A percentile compares a stretch with the other conserved stretches of the same genome.
Evolutionary conservation across 2,329 filamentous ascomycete species (phyloP).

Genomic region (Lithohypha guttulata): DNA sequence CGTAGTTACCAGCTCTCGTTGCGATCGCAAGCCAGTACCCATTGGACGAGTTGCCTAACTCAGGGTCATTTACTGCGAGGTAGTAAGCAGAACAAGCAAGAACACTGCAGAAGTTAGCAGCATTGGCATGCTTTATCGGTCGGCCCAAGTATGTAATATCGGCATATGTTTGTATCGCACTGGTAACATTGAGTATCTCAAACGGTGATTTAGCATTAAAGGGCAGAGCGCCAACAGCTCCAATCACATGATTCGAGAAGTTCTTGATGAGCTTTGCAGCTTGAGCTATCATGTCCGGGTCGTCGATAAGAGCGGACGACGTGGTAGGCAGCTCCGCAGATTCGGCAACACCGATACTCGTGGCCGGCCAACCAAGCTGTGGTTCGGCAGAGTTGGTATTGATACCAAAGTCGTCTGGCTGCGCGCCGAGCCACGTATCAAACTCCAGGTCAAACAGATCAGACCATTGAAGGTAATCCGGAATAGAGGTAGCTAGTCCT

Average conservation of each 20-base stretch:
- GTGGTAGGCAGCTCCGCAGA: not conserved
- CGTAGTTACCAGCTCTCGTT: constrained; percentile 23
- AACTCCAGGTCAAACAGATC: constrained; percentile 25
- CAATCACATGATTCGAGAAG: constrained; percentile 26
- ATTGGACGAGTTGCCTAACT: not conserved
- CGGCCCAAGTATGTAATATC: constrained; percentile 25
- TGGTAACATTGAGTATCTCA: constrained; percentile 26
- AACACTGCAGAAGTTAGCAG: constrained; percentile 26
- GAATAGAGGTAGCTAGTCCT: not conserved
- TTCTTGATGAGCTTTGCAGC: constrained; percentile 22
- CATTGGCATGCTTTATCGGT: constrained; percentile 24
- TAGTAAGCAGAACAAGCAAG: constrained; percentile 25
- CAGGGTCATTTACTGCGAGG: constrained; percentile 16
- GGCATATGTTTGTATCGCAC: constrained; percentile 25
- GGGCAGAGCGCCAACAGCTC: constrained; percentile 25
- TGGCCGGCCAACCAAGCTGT: not conserved
- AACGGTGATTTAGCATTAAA: constrained; percentile 27
- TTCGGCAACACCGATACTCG: not conserved
- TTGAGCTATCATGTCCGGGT: not conserved
- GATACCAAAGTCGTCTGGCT: constrained; percentile 8
- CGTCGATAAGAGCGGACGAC: not conserved
- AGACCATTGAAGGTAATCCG: constrained; percentile 21
- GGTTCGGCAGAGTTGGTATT: not conserved
- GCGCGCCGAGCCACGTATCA: constrained; percentile 15
- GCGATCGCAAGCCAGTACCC: constrained; percentile 23